Evolutionary conservation across 768 basidiomycete genomes (phyloP).

Genomic region (Amanita rubescens): DNA sequence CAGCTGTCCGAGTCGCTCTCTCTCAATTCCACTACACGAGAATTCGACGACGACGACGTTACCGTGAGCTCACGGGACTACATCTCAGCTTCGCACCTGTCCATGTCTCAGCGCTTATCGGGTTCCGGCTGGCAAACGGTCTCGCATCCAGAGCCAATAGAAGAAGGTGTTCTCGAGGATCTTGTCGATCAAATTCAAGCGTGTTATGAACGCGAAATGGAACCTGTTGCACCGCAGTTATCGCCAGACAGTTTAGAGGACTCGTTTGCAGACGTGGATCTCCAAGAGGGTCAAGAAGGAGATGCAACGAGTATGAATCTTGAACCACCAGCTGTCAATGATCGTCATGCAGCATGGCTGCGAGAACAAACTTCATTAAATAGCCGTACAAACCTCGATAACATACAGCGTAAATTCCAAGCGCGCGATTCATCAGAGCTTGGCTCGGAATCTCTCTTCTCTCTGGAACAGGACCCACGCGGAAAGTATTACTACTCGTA

Average conservation of each 20-base stretch:
- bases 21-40: constrained; percentile 30
- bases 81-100: constrained; percentile 19
- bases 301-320: constrained; percentile 34
- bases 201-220: background rate
- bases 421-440: constrained; percentile 41
- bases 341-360: constrained; percentile 76
- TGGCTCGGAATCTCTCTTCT: constrained; percentile 37
- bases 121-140: background rate
- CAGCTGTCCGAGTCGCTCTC: constrained; percentile 50
- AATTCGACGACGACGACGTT: constrained; percentile 63
- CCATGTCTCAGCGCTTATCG: constrained; percentile 5
- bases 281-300: constrained; percentile 30
- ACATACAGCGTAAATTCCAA: constrained; percentile 44
- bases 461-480: constrained; percentile 52
- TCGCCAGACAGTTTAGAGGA: background rate
- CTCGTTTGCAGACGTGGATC: background rate
- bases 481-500: constrained; percentile 79
- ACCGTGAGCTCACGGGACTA: constrained; percentile 70
- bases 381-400: constrained; percentile 53
- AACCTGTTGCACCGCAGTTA: background rate
- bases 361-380: constrained; percentile 71
- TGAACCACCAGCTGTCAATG: constrained; percentile 42
- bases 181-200: background rate
- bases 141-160: background rate
- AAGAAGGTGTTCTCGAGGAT: background rate